Evolutionary conservation across 495 filamentous ascomycete species (phyloP).

Genomic region (Neurospora terricola): DNA sequence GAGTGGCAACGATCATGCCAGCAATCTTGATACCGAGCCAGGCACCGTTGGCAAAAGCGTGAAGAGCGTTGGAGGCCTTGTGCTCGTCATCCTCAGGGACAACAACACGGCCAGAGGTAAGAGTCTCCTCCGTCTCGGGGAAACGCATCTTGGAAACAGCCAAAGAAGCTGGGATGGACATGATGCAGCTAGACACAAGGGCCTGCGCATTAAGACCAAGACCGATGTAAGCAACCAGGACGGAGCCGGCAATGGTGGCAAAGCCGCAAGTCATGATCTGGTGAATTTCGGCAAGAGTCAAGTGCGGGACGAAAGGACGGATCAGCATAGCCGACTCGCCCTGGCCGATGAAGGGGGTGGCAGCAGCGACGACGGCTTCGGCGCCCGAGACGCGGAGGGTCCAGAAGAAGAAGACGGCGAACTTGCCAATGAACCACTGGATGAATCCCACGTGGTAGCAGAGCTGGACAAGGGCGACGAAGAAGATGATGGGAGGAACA

Average conservation of each 20-base stretch:
- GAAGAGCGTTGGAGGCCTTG: slow-evolving; percentile 61
- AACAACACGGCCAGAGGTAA: slow-evolving; percentile 69
- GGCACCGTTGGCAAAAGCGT: slow-evolving; percentile 79
- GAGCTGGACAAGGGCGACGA: slow-evolving; percentile 77
- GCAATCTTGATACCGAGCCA: slow-evolving; percentile 86
- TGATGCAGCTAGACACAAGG: slow-evolving; percentile 84
- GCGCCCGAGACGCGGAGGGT: slow-evolving; percentile 80
- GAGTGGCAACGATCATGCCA: slow-evolving; percentile 67
- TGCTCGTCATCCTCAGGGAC: slow-evolving; percentile 69
- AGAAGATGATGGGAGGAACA: slow-evolving; percentile 83
- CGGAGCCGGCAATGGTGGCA: slow-evolving; percentile 56
- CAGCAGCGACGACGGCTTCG: slow-evolving; percentile 83
- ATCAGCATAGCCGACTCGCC: slow-evolving; percentile 91
- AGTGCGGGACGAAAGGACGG: slow-evolving; percentile 70
- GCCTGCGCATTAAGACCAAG: slow-evolving; percentile 77
- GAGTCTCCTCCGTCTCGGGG: slow-evolving; percentile 75
- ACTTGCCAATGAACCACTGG: slow-evolving; percentile 81
- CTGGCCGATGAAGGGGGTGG: slow-evolving; percentile 91
- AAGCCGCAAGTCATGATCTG: slow-evolving; percentile 77
- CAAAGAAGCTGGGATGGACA: slow-evolving; percentile 84
- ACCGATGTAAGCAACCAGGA: slow-evolving; percentile 69
- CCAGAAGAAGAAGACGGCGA: slow-evolving; percentile 88
- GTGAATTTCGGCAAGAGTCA: slow-evolving; percentile 79
- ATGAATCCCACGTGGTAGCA: slow-evolving; percentile 67
- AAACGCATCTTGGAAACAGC: slow-evolving; percentile 81